Conservation (phyloP, 768 basidiomycete genomes). For the Pisolithus tinctorius region DNA sequence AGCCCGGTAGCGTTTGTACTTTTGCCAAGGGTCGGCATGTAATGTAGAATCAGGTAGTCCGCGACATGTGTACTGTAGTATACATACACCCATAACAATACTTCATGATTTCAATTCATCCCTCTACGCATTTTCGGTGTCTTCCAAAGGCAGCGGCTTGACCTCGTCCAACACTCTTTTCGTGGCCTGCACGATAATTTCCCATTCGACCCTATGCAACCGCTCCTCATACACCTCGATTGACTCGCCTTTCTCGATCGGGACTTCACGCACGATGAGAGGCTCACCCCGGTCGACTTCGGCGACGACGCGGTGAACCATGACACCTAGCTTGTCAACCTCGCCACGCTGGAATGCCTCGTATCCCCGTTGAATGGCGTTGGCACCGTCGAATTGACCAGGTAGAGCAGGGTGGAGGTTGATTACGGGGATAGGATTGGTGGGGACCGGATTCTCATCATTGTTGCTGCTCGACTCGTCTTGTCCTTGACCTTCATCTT, state of each 20-base stretch:
- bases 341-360: conserved; percentile 84
- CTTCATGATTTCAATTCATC: not conserved
- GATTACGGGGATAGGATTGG: conserved; percentile 67
- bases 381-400: conserved; percentile 93
- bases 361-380: conserved; percentile 83
- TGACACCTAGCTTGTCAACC: conserved; percentile 71
- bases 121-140: conserved; percentile 2
- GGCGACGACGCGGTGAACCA: conserved; percentile 91
- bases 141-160: conserved; percentile 17
- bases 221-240: conserved; percentile 67
- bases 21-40: too few species aligned
- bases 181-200: conserved; percentile 85
- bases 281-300: conserved; percentile 93
- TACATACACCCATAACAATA: not conserved
- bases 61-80: not conserved
- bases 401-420: conserved; percentile 96
- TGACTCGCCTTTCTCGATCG: conserved; percentile 64
- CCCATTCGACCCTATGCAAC: conserved; percentile 81
- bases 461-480: conserved; percentile 15
- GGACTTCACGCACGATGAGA: conserved; percentile 71
- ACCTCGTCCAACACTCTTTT: conserved; percentile 58
- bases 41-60: too few species aligned
- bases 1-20: too few species aligned
- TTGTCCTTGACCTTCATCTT: conserved; percentile 14
- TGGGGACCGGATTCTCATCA: conserved; percentile 22